Percentiles rank a stretch among this genome's conserved stretches.
Conservation (phyloP, 768 basidiomycete genomes). For the Russula sp. region DNA sequence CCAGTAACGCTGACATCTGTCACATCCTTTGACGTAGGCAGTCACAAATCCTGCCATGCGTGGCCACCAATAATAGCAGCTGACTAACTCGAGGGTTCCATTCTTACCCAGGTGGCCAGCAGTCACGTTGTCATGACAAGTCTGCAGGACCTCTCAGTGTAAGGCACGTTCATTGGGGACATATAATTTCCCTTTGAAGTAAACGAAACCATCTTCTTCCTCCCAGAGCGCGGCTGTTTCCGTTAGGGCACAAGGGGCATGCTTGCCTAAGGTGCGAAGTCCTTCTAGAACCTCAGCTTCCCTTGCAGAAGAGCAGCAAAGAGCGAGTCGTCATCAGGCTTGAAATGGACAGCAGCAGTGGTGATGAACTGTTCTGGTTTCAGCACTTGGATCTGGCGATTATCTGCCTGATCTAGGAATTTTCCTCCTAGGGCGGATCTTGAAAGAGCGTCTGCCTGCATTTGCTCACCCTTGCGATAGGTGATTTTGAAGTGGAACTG, state of each 20-base stretch:
- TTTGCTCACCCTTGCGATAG: not conserved
- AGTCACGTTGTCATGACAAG: not conserved
- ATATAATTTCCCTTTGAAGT: constrained; percentile 18
- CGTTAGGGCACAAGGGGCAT: constrained; percentile 22
- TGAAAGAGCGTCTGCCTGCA: not conserved
- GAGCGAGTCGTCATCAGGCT: no score
- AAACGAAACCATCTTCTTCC: constrained; percentile 26
- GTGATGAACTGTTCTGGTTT: not conserved
- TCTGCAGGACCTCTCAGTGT: not conserved
- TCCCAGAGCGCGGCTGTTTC: constrained; percentile 10
- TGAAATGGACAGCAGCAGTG: no score
- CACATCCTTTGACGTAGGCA: constrained; percentile 21
- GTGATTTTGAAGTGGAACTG: not conserved
- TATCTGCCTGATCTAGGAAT: not conserved
- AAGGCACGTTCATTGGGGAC: not conserved
- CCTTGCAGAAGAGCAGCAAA: no score
- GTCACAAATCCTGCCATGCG: constrained; percentile 20
- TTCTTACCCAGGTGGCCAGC: not conserved
- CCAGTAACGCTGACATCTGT: constrained; percentile 23
- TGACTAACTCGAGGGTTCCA: not conserved
- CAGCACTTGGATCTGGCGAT: not conserved
- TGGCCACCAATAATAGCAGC: constrained; percentile 27
- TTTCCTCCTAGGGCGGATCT: not conserved
- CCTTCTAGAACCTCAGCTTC: not conserved
- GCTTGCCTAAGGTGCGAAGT: not conserved